phyloP scores from a whole-genome alignment of 805 yeast species.

The Candida hispaniensis region DNA sequence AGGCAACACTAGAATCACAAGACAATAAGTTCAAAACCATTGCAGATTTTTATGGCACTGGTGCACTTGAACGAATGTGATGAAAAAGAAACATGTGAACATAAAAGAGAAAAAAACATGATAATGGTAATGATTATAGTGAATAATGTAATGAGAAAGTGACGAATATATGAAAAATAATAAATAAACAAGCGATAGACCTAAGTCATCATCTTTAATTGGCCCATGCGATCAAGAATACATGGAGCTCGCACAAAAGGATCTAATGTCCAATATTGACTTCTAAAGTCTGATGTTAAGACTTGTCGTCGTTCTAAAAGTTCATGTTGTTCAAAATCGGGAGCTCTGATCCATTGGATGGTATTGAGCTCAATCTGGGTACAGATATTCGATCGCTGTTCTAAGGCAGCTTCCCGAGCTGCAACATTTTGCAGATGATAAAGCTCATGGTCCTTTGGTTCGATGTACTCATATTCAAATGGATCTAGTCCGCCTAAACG shows the following conservation, averaged over 20 bases:
- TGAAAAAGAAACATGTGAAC: constrained; percentile 8
- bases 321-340: constrained; percentile 38
- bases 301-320: constrained; percentile 37
- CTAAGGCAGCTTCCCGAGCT: too few species aligned
- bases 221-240: constrained; percentile 67
- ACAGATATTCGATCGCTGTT: constrained; percentile 46
- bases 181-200: neutral
- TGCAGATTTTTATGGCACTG: constrained; percentile 77
- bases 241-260: constrained; percentile 75
- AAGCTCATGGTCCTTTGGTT: constrained; percentile 44
- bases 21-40: constrained; percentile 63
- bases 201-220: neutral
- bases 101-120: constrained; percentile 1
- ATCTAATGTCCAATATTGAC: constrained; percentile 60
- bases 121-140: constrained; percentile 1
- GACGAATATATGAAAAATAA: neutral
- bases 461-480: constrained; percentile 40
- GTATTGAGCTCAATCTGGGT: constrained; percentile 54
- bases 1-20: constrained; percentile 40
- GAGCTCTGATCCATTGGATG: constrained; percentile 52
- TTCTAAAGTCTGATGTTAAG: constrained; percentile 42
- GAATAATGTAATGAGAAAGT: neutral
- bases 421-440: constrained; percentile 20
- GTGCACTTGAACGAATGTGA: constrained; percentile 48
- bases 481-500: constrained; percentile 54